phyloP scores from a whole-genome alignment of 306 rosid species.

The Cucumis sativus region Cucumber_9930_V3 NC_026661.2:17809001-17809500 shows the following conservation, averaged over 20 bases:
- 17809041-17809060: neutral
- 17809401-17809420: neutral
- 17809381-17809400: neutral
- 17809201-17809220: neutral
- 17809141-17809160: neutral
- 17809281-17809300: neutral
- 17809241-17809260: neutral
- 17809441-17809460: conserved; percentile 67
- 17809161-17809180: neutral
- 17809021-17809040: neutral
- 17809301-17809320: neutral
- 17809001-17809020: neutral
- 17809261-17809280: neutral
- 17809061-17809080: neutral
- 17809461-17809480: conserved; percentile 64
- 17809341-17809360: neutral
- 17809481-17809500: conserved; percentile 42
- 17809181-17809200: conserved; percentile 13
- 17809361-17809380: neutral
- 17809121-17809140: no score
- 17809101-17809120: no score
- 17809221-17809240: neutral
- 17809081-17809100: neutral
- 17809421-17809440: conserved; percentile 25
- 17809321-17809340: neutral